A percentile compares a stretch with the other conserved stretches of the same genome.
Evolutionary conservation across 2,329 filamentous ascomycete genomes (phyloP).

Genomic region (Alternaria sp.): DNA sequence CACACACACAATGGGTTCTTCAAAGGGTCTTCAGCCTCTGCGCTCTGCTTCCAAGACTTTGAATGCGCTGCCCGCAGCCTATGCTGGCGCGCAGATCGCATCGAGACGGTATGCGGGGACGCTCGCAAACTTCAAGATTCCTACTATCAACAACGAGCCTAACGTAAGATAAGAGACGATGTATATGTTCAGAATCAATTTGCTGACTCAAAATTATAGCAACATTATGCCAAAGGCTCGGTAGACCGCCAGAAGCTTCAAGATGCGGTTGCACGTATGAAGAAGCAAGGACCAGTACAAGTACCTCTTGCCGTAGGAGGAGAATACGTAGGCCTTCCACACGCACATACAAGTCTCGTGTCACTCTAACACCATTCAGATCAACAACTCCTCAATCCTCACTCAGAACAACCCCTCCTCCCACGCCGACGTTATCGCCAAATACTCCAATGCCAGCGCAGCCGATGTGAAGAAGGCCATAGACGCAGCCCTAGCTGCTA

Average conservation of each 20-base stretch:
- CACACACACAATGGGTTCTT: slow-evolving; percentile 38
- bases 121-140: slow-evolving; percentile 85
- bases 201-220: slow-evolving; percentile 59
- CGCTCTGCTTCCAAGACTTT: slow-evolving; percentile 37
- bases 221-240: slow-evolving; percentile 87
- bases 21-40: slow-evolving; percentile 41
- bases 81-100: slow-evolving; percentile 30
- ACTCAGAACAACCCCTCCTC: slow-evolving; percentile 84
- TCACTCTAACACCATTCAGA: slow-evolving; percentile 51
- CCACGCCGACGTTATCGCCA: slow-evolving; percentile 77
- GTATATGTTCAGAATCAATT: background rate
- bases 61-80: slow-evolving; percentile 28
- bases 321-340: slow-evolving; percentile 66
- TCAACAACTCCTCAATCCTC: slow-evolving; percentile 69
- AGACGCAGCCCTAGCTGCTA: slow-evolving; percentile 82
- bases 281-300: slow-evolving; percentile 72
- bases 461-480: slow-evolving; percentile 82
- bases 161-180: slow-evolving; percentile 69
- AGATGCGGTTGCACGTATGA: slow-evolving; percentile 73
- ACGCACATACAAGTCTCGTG: background rate
- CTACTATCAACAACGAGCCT: slow-evolving; percentile 89
- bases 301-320: slow-evolving; percentile 86
- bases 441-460: slow-evolving; percentile 81
- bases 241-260: slow-evolving; percentile 77
- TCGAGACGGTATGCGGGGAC: slow-evolving; percentile 56